phyloP scores from a whole-genome alignment of 371 early-diverging fungal species.

The Modicella reniformis region DNA sequence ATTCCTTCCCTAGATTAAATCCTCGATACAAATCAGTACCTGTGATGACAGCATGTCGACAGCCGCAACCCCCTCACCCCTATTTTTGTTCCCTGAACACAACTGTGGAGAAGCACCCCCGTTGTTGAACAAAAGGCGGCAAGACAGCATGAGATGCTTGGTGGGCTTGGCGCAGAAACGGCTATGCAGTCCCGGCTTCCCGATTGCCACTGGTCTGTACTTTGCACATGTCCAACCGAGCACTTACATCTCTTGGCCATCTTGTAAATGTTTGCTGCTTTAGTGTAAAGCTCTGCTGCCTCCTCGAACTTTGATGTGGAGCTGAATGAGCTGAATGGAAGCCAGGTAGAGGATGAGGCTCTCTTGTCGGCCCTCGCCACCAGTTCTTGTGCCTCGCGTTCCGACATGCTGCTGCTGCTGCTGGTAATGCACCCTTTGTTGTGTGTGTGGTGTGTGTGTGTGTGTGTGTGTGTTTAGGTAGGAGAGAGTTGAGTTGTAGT shows the following conservation, averaged over 20 bases:
- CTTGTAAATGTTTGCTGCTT: conserved; percentile 92
- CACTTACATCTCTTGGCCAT: conserved; percentile 84
- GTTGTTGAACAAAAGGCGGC: too few relatives aligned
- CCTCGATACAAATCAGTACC: neutral
- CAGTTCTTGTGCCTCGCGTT: conserved; percentile 76
- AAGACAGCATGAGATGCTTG: too few relatives aligned
- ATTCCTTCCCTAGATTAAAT: conserved; percentile 79
- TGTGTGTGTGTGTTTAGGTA: neutral
- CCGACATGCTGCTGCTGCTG: conserved; percentile 64
- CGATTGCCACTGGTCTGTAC: too few relatives aligned
- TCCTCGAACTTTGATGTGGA: conserved; percentile 87
- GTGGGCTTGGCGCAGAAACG: too few relatives aligned
- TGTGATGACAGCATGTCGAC: neutral
- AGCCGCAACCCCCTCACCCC: neutral
- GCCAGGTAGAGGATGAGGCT: conserved; percentile 77
- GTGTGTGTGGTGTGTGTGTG: neutral
- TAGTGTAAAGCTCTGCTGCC: conserved; percentile 89
- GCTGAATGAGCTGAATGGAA: conserved; percentile 62
- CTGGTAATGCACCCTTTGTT: neutral
- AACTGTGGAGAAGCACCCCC: too few relatives aligned
- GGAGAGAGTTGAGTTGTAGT: neutral
- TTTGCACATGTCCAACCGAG: neutral
- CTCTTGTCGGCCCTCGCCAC: conserved; percentile 81
- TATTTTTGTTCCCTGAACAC: too few relatives aligned
- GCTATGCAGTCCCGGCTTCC: too few relatives aligned